These are phyloP conservation scores for Dipteronia sinensis DNA, from an alignment of 345 rosid genomes.

Conservation along the genomic window DNA sequence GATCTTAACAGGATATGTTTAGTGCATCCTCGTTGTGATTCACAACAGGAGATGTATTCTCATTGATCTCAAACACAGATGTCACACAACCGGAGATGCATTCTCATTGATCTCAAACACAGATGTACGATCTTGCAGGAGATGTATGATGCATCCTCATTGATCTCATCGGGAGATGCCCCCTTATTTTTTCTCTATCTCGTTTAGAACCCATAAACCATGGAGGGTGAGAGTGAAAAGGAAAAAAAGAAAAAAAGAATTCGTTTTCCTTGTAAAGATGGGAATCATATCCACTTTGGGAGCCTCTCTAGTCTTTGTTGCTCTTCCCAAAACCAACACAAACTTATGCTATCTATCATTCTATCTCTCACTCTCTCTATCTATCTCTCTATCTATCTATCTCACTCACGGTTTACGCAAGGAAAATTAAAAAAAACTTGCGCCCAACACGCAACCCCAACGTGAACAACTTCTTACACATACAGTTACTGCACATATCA, in stretches of 20 bases:
- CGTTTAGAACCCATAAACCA: background rate
- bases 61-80: no score
- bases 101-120: no score
- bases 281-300: slow-evolving; percentile 40
- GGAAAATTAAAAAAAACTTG: slow-evolving; percentile 5
- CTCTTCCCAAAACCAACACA: slow-evolving; percentile 21
- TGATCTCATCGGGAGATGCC: no score
- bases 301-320: slow-evolving; percentile 25
- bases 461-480: slow-evolving; percentile 25
- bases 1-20: no score
- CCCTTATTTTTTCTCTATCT: no score
- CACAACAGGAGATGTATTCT: no score
- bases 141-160: no score
- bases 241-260: background rate
- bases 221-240: slow-evolving; percentile 11
- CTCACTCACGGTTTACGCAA: slow-evolving; percentile 13
- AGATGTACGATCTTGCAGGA: no score
- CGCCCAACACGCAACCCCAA: slow-evolving; percentile 50
- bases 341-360: background rate
- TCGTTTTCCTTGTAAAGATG: slow-evolving; percentile 11
- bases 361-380: background rate
- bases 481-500: background rate
- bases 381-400: background rate
- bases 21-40: no score
- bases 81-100: no score